These are phyloP conservation scores for Pinus taeda DNA, from an alignment of 75 land plant species.

Conservation along the genomic window DNA sequence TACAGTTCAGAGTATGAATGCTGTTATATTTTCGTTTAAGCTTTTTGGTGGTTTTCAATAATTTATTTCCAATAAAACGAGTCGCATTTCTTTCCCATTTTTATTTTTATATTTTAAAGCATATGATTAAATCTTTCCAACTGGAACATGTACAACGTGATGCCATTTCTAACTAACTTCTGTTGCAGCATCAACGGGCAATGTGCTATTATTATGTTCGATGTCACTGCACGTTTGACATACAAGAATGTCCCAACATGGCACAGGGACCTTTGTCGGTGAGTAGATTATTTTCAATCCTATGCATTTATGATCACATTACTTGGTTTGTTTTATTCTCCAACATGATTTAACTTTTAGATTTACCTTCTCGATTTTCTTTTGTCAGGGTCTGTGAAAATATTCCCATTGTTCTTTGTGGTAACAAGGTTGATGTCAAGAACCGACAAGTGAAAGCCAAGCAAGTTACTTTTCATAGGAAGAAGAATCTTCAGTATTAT, in stretches of 20 bases:
- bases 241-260: constrained; percentile 60
- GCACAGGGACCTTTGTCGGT: constrained; percentile 55
- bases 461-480: constrained; percentile 42
- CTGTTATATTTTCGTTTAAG: no score
- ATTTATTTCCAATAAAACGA: no score
- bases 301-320: background rate
- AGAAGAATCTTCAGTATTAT: constrained; percentile 44
- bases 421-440: constrained; percentile 44
- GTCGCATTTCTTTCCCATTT: no score
- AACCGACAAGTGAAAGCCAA: constrained; percentile 41
- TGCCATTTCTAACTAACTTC: constrained; percentile 1
- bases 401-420: constrained; percentile 41
- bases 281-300: background rate
- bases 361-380: background rate
- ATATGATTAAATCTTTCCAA: background rate
- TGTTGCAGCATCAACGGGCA: constrained; percentile 48
- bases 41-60: no score
- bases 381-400: constrained; percentile 37
- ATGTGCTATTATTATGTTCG: constrained; percentile 60
- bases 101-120: background rate
- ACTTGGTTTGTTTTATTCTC: background rate
- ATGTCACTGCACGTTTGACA: constrained; percentile 49
- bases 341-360: background rate
- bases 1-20: no score
- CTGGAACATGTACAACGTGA: background rate